A percentile compares a stretch with the other conserved stretches of the same genome.
phyloP scores from a whole-genome alignment of 2,329 filamentous ascomycete genomes.

The Tolypocladium endophyticum region DNA sequence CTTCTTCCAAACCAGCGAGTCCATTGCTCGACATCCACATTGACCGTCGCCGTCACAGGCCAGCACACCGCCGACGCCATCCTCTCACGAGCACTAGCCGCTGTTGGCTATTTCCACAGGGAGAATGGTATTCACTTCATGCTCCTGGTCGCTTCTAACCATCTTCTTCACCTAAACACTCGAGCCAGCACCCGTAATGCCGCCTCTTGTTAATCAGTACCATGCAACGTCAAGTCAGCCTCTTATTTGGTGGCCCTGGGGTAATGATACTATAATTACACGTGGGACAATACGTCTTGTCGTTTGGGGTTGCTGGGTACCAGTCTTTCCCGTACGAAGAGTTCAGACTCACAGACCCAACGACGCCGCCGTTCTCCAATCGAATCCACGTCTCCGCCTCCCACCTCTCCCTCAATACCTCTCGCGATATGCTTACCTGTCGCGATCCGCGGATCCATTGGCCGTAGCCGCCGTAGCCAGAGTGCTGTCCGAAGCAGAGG shows the following conservation, averaged over 20 bases:
- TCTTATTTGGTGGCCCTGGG: conserved; percentile 4
- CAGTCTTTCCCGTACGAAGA: conserved; percentile 45
- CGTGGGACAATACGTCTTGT: conserved; percentile 17
- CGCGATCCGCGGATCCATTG: conserved; percentile 51
- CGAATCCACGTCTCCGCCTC: conserved; percentile 50
- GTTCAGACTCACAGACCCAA: conserved; percentile 45
- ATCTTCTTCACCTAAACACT: too few relatives aligned
- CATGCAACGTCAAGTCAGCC: neutral
- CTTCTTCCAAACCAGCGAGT: too few relatives aligned
- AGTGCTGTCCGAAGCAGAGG: conserved; percentile 52
- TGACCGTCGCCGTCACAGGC: too few relatives aligned
- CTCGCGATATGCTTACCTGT: conserved; percentile 39
- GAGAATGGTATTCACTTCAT: too few relatives aligned
- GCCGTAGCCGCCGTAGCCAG: conserved; percentile 62
- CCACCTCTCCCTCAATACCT: conserved; percentile 20
- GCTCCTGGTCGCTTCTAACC: too few relatives aligned
- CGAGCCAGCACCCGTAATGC: too few relatives aligned
- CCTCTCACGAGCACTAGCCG: too few relatives aligned
- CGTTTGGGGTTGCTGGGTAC: conserved; percentile 35
- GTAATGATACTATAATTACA: conserved; percentile 7
- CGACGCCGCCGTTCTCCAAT: conserved; percentile 42
- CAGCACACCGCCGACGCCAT: too few relatives aligned
- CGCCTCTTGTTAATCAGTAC: neutral
- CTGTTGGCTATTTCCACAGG: too few relatives aligned
- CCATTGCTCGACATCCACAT: too few relatives aligned